Conservation (phyloP, 2,329 filamentous ascomycete species). For the Phialophora chinensis region DNA sequence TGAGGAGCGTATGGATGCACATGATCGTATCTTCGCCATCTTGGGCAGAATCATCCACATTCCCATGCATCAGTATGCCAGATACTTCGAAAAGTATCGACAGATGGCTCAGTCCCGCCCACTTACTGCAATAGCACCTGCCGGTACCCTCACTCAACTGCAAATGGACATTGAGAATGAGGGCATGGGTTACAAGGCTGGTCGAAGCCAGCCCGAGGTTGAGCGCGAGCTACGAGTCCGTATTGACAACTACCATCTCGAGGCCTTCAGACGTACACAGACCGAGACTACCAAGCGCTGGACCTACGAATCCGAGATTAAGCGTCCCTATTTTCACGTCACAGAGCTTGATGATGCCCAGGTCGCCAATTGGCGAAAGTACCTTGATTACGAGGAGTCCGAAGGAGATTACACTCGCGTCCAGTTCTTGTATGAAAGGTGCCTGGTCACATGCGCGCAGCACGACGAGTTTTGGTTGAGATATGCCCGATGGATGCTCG, state of each 20-base stretch:
- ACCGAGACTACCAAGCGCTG: conserved; percentile 89
- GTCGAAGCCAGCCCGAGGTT: conserved; percentile 74
- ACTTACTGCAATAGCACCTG: conserved; percentile 72
- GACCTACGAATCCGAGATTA: conserved; percentile 93
- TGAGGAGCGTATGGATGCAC: conserved; percentile 84
- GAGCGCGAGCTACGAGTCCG: conserved; percentile 82
- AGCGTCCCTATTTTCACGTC: conserved; percentile 95
- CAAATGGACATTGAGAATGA: conserved; percentile 75
- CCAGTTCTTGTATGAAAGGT: conserved; percentile 90
- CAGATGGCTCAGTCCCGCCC: conserved; percentile 75
- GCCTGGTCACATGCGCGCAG: conserved; percentile 86
- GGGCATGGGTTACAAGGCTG: conserved; percentile 55
- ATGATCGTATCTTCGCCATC: conserved; percentile 84
- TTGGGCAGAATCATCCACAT: conserved; percentile 83
- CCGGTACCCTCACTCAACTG: conserved; percentile 71
- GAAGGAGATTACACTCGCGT: conserved; percentile 78
- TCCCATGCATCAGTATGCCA: conserved; percentile 92
- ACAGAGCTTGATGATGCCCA: conserved; percentile 88
- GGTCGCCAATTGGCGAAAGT: conserved; percentile 90
- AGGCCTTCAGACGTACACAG: conserved; percentile 80
- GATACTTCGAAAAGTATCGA: conserved; percentile 92
- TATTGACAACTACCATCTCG: conserved; percentile 79
- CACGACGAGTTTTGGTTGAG: conserved; percentile 99
- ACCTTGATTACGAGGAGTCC: conserved; percentile 91
- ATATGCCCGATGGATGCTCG: conserved; percentile 93